These are phyloP conservation scores for Aureobasidium leucospermi DNA, from an alignment of 2,329 filamentous ascomycete genomes.

Conservation along the genomic window DNA sequence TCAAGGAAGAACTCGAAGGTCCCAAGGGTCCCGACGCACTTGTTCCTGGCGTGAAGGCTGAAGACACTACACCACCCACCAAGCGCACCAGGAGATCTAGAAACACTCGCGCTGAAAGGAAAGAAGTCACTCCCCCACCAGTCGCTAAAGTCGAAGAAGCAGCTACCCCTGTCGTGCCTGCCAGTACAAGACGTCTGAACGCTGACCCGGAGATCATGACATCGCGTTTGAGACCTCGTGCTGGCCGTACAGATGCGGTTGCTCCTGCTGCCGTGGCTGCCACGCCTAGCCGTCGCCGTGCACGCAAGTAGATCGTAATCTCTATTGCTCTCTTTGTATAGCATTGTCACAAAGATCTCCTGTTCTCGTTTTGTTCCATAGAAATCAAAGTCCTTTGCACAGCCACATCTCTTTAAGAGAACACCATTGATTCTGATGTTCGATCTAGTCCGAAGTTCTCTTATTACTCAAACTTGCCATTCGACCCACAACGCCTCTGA, in stretches of 20 bases:
- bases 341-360: too few species aligned
- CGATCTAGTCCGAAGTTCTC: too few species aligned
- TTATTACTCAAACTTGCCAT: too few species aligned
- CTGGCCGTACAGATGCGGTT: not conserved
- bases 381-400: too few species aligned
- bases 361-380: too few species aligned
- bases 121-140: not conserved
- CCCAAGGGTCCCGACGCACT: not conserved
- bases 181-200: not conserved
- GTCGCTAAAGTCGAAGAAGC: not conserved
- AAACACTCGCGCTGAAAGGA: not conserved
- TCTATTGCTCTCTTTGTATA: too few species aligned
- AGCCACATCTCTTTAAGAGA: too few species aligned
- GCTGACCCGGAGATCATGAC: constrained; percentile 1
- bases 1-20: not conserved
- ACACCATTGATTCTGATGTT: too few species aligned
- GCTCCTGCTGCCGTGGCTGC: not conserved
- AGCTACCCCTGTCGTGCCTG: not conserved
- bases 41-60: constrained; percentile 4
- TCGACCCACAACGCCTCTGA: too few species aligned
- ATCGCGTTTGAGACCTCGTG: not conserved
- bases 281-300: not conserved
- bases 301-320: not conserved
- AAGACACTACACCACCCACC: not conserved
- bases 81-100: constrained; percentile 1